These are phyloP conservation scores for Pilasporangium apinafurcum DNA, from an alignment of 352 stramenopile genomes.

Conservation along the genomic window DNA sequence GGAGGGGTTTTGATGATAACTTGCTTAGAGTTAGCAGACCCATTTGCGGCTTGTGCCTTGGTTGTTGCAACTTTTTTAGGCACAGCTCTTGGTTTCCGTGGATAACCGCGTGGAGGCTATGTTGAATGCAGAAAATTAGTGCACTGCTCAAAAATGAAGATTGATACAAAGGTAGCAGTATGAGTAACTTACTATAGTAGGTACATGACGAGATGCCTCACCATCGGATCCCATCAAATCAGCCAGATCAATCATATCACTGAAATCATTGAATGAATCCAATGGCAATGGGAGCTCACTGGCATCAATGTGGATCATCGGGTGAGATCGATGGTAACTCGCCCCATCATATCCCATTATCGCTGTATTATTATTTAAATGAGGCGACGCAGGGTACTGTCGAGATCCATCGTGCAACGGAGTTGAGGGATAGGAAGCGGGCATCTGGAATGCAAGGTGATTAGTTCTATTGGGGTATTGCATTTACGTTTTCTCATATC, in stretches of 20 bases:
- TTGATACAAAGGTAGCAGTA: background rate
- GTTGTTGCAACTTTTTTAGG: background rate
- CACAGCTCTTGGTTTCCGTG: conserved; percentile 7
- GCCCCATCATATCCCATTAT: too few species aligned
- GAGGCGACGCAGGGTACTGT: too few species aligned
- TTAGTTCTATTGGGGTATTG: too few species aligned
- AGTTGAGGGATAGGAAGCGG: too few species aligned
- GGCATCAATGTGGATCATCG: conserved; percentile 18
- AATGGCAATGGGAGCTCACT: conserved; percentile 28
- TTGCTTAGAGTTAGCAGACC: too few species aligned
- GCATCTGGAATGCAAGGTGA: too few species aligned
- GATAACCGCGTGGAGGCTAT: background rate
- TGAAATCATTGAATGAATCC: conserved; percentile 45
- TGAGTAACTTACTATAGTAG: conserved; percentile 9
- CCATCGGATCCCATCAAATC: conserved; percentile 40
- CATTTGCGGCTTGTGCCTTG: too few species aligned
- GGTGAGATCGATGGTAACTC: too few species aligned
- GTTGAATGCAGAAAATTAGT: background rate
- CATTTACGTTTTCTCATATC: too few species aligned
- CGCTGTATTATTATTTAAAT: too few species aligned
- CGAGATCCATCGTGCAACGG: too few species aligned
- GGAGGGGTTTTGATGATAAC: background rate
- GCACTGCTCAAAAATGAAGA: background rate
- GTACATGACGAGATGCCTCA: conserved; percentile 4
- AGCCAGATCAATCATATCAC: conserved; percentile 51